Percentiles rank a stretch among this genome's conserved stretches.
Evolutionary conservation across 106 monocot genomes (phyloP).

Genomic region (Vanilla planifolia): DNA sequence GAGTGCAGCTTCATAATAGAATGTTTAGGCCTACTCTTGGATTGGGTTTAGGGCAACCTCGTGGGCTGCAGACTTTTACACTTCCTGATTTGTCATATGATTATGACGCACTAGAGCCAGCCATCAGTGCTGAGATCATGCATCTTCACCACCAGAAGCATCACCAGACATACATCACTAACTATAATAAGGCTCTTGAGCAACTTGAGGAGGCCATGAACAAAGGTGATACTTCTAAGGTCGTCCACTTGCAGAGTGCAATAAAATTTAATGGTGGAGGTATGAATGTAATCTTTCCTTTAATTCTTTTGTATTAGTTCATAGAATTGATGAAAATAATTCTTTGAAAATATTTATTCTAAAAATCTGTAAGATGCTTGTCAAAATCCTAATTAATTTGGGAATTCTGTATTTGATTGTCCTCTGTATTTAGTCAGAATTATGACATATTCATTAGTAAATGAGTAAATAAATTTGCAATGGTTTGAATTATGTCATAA

Average conservation of each 20-base stretch:
- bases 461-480: too few species aligned
- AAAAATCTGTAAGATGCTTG: too few species aligned
- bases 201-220: conserved; percentile 77
- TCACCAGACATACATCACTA: conserved; percentile 90
- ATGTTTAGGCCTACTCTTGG: background rate
- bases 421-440: too few species aligned
- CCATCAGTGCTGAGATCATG: conserved; percentile 98
- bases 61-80: conserved; percentile 51
- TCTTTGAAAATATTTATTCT: too few species aligned
- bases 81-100: conserved; percentile 93
- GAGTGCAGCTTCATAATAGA: background rate
- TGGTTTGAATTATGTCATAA: too few species aligned
- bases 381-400: too few species aligned
- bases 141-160: conserved; percentile 94
- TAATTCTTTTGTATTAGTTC: too few species aligned
- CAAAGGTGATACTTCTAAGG: conserved; percentile 67
- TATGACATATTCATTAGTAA: too few species aligned
- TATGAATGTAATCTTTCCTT: too few species aligned
- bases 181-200: conserved; percentile 96
- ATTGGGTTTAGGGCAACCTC: conserved; percentile 12
- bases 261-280: conserved; percentile 99
- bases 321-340: too few species aligned
- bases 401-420: too few species aligned
- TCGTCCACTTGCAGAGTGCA: conserved; percentile 86
- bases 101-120: conserved; percentile 88